These are phyloP conservation scores for Zygoascus hellenicus DNA, from an alignment of 1,139 yeast genomes.

Conservation along the genomic window DNA sequence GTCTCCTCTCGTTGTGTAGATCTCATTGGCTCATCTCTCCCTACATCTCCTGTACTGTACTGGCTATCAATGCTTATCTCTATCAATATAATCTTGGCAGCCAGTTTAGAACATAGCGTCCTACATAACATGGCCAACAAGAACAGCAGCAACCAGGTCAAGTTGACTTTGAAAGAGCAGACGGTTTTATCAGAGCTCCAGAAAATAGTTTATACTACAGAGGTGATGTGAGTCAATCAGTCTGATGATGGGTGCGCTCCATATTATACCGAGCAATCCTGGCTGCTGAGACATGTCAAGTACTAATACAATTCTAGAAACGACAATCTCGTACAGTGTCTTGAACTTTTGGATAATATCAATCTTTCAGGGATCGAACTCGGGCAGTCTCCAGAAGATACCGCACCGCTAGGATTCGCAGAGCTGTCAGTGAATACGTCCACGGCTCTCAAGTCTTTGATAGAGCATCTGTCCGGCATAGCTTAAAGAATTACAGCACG, in stretches of 20 bases:
- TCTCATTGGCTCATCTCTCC: background rate
- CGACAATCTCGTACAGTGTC: slow-evolving; percentile 14
- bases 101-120: background rate
- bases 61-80: too few relatives aligned
- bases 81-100: too few relatives aligned
- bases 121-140: background rate
- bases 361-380: background rate
- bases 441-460: background rate
- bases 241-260: too few relatives aligned
- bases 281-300: too few relatives aligned
- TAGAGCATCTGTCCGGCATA: slow-evolving; percentile 3
- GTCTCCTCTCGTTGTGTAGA: background rate
- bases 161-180: slow-evolving; percentile 14
- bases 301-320: too few relatives aligned
- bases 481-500: too few relatives aligned
- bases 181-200: slow-evolving; percentile 20
- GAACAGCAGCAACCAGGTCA: background rate
- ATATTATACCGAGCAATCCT: too few relatives aligned
- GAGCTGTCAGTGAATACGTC: slow-evolving; percentile 1
- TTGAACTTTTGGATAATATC: slow-evolving; percentile 11
- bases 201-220: slow-evolving; percentile 19
- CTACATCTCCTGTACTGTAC: background rate
- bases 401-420: background rate
- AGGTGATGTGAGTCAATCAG: slow-evolving; percentile 14
- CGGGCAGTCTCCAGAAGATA: background rate